Percentiles rank a stretch among this genome's conserved stretches.
Evolutionary conservation across 1,284 basidiomycete species (phyloP).

Genomic region (Puccinia hordei): DNA sequence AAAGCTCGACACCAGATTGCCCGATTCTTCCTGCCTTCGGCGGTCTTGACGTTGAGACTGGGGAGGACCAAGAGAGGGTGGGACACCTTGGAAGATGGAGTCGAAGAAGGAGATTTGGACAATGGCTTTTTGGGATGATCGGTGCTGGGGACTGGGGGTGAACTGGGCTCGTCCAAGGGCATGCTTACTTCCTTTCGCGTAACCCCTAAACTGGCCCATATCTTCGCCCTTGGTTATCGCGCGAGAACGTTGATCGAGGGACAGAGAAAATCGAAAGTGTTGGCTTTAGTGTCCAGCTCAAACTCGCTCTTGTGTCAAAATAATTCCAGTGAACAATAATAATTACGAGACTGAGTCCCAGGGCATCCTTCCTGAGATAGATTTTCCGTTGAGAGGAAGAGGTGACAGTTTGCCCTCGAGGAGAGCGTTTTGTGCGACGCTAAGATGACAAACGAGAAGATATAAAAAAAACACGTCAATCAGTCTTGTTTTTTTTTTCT

Average conservation of each 20-base stretch:
- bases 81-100: neutral
- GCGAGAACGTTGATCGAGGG: neutral
- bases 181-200: neutral
- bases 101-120: neutral
- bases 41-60: conserved; percentile 22
- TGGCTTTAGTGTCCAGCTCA: neutral
- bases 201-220: conserved; percentile 24
- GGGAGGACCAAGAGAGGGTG: conserved; percentile 28
- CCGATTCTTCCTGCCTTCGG: conserved; percentile 30
- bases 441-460: no score
- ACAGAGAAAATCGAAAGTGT: neutral
- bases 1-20: conserved; percentile 41
- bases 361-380: conserved; percentile 40
- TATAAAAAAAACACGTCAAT: no score
- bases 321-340: neutral
- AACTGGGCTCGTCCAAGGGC: neutral
- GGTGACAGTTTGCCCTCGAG: conserved; percentile 32
- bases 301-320: neutral
- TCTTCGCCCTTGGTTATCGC: conserved; percentile 2
- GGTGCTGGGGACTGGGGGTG: neutral
- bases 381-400: conserved; percentile 47
- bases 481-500: neutral
- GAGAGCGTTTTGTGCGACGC: conserved; percentile 45
- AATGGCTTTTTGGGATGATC: no score
- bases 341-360: conserved; percentile 42